Evolutionary conservation across 169 alveolate species (phyloP), one percentile per base, ranked within the genome.

Genomic region (Plasmodium blacklocki): DNA sequence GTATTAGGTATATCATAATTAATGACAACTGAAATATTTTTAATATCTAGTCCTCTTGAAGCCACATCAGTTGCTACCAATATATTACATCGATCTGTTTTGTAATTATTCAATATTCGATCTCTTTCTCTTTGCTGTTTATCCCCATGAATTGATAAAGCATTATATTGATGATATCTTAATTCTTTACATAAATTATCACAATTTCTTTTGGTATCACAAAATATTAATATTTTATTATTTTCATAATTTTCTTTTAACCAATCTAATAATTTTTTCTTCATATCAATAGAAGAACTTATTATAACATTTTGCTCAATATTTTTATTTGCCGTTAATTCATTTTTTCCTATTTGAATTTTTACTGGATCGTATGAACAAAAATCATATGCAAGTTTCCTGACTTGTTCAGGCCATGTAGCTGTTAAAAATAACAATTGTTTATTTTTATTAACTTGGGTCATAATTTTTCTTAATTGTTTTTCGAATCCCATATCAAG

Each of bases 401-500:
- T 92, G 14, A 97, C 97, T 74, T 95, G 96, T 74, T 94, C 86
- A 12, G 98, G 99, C 98, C 98, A 97, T 2, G 99, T 98, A 2
- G 99, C 99, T 43, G 98, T 93, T 91, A 97, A 98, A 93, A 98
- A 93, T 54, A 96, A 71, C 12, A 97, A 95, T 93, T 97, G 98
- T 64, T 98, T 93, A 66, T 97, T 98, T 9, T 98, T 98, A 70
- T 99, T 93, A 78, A 98, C 93, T 96, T 96, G 95, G 66, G 97
- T 80, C 92, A 96, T 32, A 73, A 96, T 94, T 95, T 95, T 94
- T 91, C 96, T 72, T 67, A 92, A 73, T 91, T 97, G 98, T 15
- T 97, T 98, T 89, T 98, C 99, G 91, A 98, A 97, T n/a, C 99
- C 99, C 98, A 98, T 94, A 92, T 98, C 99, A 64, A 98, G 95